These are phyloP conservation scores for Mycena polygramma DNA, from an alignment of 768 basidiomycete species.

Conservation along the genomic window DNA sequence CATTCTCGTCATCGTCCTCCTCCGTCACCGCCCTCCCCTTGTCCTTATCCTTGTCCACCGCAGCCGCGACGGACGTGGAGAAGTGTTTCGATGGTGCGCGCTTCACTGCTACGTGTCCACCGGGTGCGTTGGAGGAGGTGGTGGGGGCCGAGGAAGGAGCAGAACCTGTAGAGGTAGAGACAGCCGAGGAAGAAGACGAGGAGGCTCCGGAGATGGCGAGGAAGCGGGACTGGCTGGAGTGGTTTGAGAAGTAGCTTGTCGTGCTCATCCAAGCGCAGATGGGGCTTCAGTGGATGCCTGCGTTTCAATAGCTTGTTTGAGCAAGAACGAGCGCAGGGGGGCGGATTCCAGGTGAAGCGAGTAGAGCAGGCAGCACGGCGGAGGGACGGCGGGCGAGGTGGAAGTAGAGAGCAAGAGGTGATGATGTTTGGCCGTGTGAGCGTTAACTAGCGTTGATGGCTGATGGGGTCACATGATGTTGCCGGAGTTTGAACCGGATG, in stretches of 20 bases:
- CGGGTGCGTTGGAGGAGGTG: slow-evolving; percentile 33
- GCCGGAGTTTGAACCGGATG: too few relatives aligned
- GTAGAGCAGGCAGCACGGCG: too few relatives aligned
- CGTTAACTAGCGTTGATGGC: too few relatives aligned
- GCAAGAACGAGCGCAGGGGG: too few relatives aligned
- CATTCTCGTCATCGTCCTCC: slow-evolving; percentile 41
- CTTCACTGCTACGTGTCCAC: slow-evolving; percentile 47
- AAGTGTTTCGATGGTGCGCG: slow-evolving; percentile 81
- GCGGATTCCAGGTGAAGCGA: too few relatives aligned
- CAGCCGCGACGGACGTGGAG: slow-evolving; percentile 63
- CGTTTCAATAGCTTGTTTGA: too few relatives aligned
- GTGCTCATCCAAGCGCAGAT: too few relatives aligned
- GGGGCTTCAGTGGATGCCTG: too few relatives aligned
- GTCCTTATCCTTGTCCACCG: slow-evolving; percentile 23
- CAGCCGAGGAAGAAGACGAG: slow-evolving; percentile 41
- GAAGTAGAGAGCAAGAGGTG: too few relatives aligned
- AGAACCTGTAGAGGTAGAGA: slow-evolving; percentile 30
- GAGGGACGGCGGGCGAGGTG: too few relatives aligned
- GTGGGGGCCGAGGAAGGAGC: slow-evolving; percentile 21
- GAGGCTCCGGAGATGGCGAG: slow-evolving; percentile 63
- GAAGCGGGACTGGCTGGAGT: slow-evolving; percentile 76
- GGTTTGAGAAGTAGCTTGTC: slow-evolving; percentile 83
- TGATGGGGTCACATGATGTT: too few relatives aligned
- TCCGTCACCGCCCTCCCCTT: slow-evolving; percentile 45
- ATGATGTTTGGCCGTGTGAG: too few relatives aligned